phyloP scores from a whole-genome alignment of 2,329 filamentous ascomycete genomes.

The Botrytis galanthina region DNA sequence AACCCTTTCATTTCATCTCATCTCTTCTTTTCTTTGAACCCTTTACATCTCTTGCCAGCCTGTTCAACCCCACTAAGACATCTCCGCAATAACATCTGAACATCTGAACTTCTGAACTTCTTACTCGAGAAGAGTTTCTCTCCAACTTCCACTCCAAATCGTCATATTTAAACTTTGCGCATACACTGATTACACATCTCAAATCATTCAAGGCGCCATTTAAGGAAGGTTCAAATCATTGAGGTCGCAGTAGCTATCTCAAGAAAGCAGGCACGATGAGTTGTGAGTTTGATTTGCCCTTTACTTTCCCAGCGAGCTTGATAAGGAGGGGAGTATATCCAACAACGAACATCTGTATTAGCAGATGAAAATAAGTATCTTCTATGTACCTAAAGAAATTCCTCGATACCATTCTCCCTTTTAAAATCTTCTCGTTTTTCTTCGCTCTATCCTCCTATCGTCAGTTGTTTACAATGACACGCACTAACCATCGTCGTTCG shows the following conservation, averaged over 20 bases:
- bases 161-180: conserved; percentile 1
- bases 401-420: neutral
- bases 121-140: conserved; percentile 14
- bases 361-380: conserved; percentile 7
- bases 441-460: conserved; percentile 14
- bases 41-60: conserved; percentile 17
- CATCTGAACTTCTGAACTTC: conserved; percentile 8
- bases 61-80: conserved; percentile 22
- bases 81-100: conserved; percentile 17
- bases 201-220: neutral
- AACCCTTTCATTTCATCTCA: neutral
- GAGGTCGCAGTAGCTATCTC: conserved; percentile 6
- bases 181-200: neutral
- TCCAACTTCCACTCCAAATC: neutral
- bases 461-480: conserved; percentile 18
- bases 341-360: neutral
- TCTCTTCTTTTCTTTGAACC: conserved; percentile 9
- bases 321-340: conserved; percentile 8
- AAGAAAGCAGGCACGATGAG: conserved; percentile 37
- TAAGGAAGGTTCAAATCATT: conserved; percentile 19
- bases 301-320: conserved; percentile 7
- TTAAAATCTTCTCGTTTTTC: neutral
- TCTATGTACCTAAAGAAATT: neutral
- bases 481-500: conserved; percentile 15
- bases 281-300: conserved; percentile 34